Conservation (phyloP, 2,329 filamentous ascomycete genomes). For the Ophiostoma ulmi region DNA sequence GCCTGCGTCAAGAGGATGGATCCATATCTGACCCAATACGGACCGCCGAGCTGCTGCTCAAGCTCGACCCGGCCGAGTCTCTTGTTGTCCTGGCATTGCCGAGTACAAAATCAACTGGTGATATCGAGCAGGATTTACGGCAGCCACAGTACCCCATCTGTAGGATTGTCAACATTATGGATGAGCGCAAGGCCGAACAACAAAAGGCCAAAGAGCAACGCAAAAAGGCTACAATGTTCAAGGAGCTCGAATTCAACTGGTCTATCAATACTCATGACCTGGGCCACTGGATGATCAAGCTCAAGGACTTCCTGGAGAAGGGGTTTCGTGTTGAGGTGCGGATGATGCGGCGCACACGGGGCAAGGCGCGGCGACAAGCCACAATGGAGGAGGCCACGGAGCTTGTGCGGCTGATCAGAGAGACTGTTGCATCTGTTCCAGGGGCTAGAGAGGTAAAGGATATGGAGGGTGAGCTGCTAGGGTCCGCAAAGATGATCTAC, state of each 20-base stretch:
- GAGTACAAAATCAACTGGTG: not conserved
- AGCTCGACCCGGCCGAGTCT: conserved; percentile 36
- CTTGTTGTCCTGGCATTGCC: conserved; percentile 39
- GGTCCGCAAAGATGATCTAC: conserved; percentile 36
- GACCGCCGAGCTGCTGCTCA: conserved; percentile 40
- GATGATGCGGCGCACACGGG: conserved; percentile 61
- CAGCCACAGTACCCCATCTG: conserved; percentile 54
- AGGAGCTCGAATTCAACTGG: conserved; percentile 89
- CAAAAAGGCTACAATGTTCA: conserved; percentile 44
- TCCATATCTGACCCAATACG: conserved; percentile 38
- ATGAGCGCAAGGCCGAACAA: conserved; percentile 42
- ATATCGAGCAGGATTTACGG: conserved; percentile 20
- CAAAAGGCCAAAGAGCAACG: conserved; percentile 41
- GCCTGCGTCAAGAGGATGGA: conserved; percentile 35
- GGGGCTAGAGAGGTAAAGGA: conserved; percentile 40
- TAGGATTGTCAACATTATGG: conserved; percentile 60
- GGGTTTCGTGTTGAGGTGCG: conserved; percentile 71
- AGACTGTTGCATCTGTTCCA: conserved; percentile 32
- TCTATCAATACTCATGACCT: conserved; percentile 73
- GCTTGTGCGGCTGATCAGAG: conserved; percentile 46
- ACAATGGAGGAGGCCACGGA: conserved; percentile 55
- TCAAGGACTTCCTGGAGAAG: conserved; percentile 65
- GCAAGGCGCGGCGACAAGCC: conserved; percentile 54
- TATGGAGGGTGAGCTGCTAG: conserved; percentile 41
- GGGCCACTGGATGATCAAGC: conserved; percentile 60